A percentile compares a stretch with the other conserved stretches of the same genome.
phyloP scores from a whole-genome alignment of 2,329 filamentous ascomycete species.

The Gremmenia infestans region DNA sequence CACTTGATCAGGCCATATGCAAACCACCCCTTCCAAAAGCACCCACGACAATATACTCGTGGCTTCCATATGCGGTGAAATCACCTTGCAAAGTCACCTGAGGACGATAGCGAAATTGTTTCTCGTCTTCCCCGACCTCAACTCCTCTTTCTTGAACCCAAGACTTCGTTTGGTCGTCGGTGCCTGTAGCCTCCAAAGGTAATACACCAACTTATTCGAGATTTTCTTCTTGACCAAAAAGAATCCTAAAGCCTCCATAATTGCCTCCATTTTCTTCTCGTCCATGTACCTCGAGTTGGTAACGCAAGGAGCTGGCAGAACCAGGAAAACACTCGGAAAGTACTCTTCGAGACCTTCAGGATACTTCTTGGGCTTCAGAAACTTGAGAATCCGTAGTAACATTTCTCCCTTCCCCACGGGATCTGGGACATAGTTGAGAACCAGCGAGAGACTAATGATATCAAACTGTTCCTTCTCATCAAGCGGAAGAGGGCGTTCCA shows the following conservation, averaged over 20 bases:
- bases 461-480: slow-evolving; percentile 66
- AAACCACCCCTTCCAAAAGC: not conserved
- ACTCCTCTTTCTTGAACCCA: slow-evolving; percentile 65
- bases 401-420: slow-evolving; percentile 73
- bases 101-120: slow-evolving; percentile 91
- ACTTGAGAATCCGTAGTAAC: slow-evolving; percentile 70
- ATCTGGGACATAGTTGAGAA: slow-evolving; percentile 90
- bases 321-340: slow-evolving; percentile 76
- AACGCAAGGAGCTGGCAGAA: slow-evolving; percentile 83
- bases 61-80: not conserved
- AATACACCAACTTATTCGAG: slow-evolving; percentile 82
- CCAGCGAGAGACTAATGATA: slow-evolving; percentile 84
- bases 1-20: slow-evolving; percentile 22
- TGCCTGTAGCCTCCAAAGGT: slow-evolving; percentile 61
- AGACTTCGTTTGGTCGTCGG: slow-evolving; percentile 21
- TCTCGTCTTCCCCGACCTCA: slow-evolving; percentile 67
- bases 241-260: slow-evolving; percentile 79
- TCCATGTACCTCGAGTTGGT: slow-evolving; percentile 88
- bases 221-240: slow-evolving; percentile 59
- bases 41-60: not conserved
- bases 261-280: slow-evolving; percentile 58
- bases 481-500: slow-evolving; percentile 72
- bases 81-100: slow-evolving; percentile 25
- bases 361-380: slow-evolving; percentile 47
- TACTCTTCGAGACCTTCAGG: slow-evolving; percentile 25